These are phyloP conservation scores for Fragilaria radians DNA, from an alignment of 108 stramenopile genomes.

Conservation along the genomic window DNA sequence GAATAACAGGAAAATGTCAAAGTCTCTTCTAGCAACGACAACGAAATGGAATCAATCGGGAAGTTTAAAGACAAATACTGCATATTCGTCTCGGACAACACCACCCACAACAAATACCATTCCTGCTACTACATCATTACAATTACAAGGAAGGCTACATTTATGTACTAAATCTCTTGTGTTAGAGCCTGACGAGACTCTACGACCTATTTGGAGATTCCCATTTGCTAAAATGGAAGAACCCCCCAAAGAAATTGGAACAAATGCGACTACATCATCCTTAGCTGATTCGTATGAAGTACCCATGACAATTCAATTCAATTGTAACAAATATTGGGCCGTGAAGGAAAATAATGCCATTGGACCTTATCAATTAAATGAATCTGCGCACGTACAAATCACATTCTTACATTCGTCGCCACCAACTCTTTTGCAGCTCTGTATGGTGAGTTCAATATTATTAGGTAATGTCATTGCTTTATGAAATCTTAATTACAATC, in stretches of 20 bases:
- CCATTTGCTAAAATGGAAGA: constrained; percentile 54
- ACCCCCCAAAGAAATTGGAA: constrained; percentile 34
- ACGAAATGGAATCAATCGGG: background rate
- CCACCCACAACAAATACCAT: background rate
- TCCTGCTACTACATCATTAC: background rate
- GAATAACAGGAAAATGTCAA: background rate
- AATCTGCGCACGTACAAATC: constrained; percentile 44
- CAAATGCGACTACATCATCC: background rate
- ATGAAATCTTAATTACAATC: no score
- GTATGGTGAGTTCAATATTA: constrained; percentile 35
- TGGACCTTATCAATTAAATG: constrained; percentile 46
- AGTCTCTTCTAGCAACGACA: background rate
- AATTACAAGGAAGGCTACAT: constrained; percentile 47
- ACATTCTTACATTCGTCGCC: constrained; percentile 73
- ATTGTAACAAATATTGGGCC: constrained; percentile 30
- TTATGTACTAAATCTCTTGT: constrained; percentile 67
- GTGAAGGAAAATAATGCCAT: constrained; percentile 59
- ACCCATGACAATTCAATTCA: constrained; percentile 29
- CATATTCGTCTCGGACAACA: background rate
- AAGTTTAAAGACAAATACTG: background rate
- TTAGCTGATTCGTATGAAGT: background rate
- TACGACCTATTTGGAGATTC: constrained; percentile 53
- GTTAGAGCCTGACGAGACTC: constrained; percentile 71
- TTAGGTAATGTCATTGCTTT: no score
- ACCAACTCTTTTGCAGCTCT: constrained; percentile 31